Base-by-base conservation (phyloP, 73 alveolate genomes). In the Paramecium sonneborni region DNA sequence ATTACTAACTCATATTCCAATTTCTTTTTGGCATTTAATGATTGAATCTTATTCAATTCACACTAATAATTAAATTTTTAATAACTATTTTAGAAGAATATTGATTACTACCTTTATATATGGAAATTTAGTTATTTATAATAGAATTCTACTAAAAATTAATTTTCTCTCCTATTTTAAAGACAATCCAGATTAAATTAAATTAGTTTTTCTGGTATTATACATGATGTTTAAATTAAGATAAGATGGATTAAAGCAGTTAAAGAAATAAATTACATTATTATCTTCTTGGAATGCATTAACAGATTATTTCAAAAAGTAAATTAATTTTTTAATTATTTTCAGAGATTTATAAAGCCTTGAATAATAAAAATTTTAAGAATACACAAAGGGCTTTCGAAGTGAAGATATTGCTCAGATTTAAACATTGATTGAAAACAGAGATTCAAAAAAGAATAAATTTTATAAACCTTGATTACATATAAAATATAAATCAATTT, bases 131-230 rank as follows among this genome's bases (percentile, higher is more conserved):
- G 55, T 43, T 9, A 79, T 79, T 3, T 43, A 30, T 21, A 43
- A 23, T 10, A 38, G 76, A 39, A 38, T 79, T 43, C n/a, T 79
- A 2, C 9, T 79, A 3, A 79, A 79, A 46, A 44, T 79, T 26
- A 79, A 79, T 79, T 39, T 57, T 43, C 55, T 79, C n/a, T 24
- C 69, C 8, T 79, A 79, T 79, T 44, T 79, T 41, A 38, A 79
- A 23, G 76, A 46, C 10, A 37, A 21, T 24, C 46, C 41, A n/a
- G 43, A 23, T 15, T 24, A 79, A 43, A 44, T 79, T 20, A 38
- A 44, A 79, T 3, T 18, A n/a, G 41, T 79, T 6, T 24, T 79
- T 24, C 8, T 79, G 28, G 41, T 26, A 9, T 41, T 79, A 79
- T 79, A 23, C 24, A 39, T 62, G 55, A 24, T 41, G 44, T 41